Conservation (phyloP, 257 asterid species). For the Ballota nigra region DNA sequence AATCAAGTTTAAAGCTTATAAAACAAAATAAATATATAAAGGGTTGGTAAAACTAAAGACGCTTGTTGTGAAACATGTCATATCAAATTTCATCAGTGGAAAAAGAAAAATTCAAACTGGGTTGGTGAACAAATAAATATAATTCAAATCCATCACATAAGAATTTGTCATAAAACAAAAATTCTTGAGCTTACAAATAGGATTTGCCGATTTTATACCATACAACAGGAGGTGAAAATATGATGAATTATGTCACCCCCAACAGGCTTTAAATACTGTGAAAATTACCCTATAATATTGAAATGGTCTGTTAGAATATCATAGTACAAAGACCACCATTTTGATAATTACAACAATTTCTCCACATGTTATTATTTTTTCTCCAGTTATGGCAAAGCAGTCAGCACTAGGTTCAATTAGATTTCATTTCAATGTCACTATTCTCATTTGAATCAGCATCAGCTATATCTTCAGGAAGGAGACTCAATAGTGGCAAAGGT, state of each 20-base stretch:
- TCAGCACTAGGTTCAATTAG: conserved; percentile 44
- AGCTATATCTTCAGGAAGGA: conserved; percentile 67
- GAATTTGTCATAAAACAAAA: background rate
- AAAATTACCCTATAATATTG: background rate
- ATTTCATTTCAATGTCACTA: conserved; percentile 68
- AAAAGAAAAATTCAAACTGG: background rate
- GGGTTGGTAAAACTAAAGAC: background rate
- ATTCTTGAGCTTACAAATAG: background rate
- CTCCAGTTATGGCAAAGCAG: background rate
- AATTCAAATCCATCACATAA: background rate
- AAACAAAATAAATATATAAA: background rate
- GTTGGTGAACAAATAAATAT: no score
- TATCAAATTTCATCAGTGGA: background rate
- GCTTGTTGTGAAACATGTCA: background rate
- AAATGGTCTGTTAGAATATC: background rate
- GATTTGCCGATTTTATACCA: background rate
- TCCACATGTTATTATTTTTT: conserved; percentile 5
- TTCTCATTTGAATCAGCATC: conserved; percentile 38
- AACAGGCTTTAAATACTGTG: background rate
- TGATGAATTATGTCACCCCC: background rate
- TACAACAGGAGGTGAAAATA: background rate
- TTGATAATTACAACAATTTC: conserved; percentile 28
- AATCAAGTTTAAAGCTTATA: no score
- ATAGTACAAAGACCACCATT: background rate
- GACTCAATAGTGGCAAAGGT: conserved; percentile 86